A percentile compares a stretch with the other conserved stretches of the same genome.
Conservation (phyloP, 2,329 filamentous ascomycete genomes). For the Cercospora janseana region DNA sequence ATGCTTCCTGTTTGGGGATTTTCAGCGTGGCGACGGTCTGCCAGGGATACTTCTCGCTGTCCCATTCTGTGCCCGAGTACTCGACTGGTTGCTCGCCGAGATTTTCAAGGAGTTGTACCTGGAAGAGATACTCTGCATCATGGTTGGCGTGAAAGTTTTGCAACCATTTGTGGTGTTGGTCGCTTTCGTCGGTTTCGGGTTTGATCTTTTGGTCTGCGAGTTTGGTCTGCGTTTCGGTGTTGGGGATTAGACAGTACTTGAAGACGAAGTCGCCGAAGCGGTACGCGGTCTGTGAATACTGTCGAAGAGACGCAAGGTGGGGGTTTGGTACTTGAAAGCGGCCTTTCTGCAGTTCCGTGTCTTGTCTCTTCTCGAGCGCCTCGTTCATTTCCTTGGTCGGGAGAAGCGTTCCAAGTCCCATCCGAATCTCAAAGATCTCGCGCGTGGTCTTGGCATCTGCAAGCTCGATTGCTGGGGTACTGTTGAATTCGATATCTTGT, state of each 20-base stretch:
- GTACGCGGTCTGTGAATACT: constrained; percentile 51
- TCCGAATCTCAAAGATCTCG: constrained; percentile 46
- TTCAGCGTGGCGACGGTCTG: constrained; percentile 46
- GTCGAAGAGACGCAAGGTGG: constrained; percentile 40
- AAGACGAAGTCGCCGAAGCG: constrained; percentile 50
- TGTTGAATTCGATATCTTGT: constrained; percentile 53
- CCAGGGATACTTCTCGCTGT: constrained; percentile 49
- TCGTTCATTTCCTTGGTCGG: constrained; percentile 44
- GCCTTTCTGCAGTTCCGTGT: constrained; percentile 43
- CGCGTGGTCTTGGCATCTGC: constrained; percentile 47
- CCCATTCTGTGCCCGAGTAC: constrained; percentile 47
- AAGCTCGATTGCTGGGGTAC: constrained; percentile 49
- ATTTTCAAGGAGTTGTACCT: constrained; percentile 50
- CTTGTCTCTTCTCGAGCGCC: constrained; percentile 41
- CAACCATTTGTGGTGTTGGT: constrained; percentile 44
- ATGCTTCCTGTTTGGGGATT: constrained; percentile 45
- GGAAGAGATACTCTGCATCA: constrained; percentile 47
- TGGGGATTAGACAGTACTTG: constrained; percentile 50
- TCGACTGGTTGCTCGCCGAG: constrained; percentile 49
- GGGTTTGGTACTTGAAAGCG: constrained; percentile 43
- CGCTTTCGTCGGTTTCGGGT: constrained; percentile 35
- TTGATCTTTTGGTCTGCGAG: constrained; percentile 43
- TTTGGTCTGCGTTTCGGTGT: constrained; percentile 42
- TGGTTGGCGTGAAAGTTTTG: constrained; percentile 42
- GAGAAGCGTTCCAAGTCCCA: constrained; percentile 37